A percentile compares a stretch with the other conserved stretches of the same genome.
Evolutionary conservation across 495 filamentous ascomycete genomes (phyloP).

Genomic region (Beverwykella pulmonaria): DNA sequence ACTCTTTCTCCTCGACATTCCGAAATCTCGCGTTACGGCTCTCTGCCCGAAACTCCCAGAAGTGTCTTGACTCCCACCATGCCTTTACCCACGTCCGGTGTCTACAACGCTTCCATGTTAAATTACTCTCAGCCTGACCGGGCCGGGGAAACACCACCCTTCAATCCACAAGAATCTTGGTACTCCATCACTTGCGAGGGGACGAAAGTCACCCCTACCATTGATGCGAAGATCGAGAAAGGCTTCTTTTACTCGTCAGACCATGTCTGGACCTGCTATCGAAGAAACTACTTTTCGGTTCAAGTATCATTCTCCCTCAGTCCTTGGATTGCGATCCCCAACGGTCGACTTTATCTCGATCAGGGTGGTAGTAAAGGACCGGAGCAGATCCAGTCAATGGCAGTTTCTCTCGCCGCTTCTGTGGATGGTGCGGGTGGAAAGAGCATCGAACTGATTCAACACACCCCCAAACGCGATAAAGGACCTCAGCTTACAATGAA

Average conservation of each 20-base stretch:
- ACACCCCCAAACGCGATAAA: slow-evolving; percentile 94
- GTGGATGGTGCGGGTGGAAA: slow-evolving; percentile 79
- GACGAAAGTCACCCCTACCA: slow-evolving; percentile 66
- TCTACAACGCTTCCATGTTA: neutral
- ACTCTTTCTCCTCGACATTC: slow-evolving; percentile 39
- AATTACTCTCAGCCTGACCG: slow-evolving; percentile 18
- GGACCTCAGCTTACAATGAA: slow-evolving; percentile 80
- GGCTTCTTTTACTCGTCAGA: slow-evolving; percentile 87
- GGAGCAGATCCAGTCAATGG: slow-evolving; percentile 65
- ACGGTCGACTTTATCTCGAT: slow-evolving; percentile 34
- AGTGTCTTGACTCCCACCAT: slow-evolving; percentile 39
- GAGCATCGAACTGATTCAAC: slow-evolving; percentile 84
- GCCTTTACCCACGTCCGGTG: slow-evolving; percentile 28
- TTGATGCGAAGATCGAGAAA: slow-evolving; percentile 86
- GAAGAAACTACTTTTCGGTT: slow-evolving; percentile 92
- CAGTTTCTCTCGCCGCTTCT: slow-evolving; percentile 85
- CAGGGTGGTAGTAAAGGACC: slow-evolving; percentile 41
- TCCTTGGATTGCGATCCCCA: slow-evolving; percentile 48
- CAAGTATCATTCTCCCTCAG: slow-evolving; percentile 76
- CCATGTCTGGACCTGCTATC: slow-evolving; percentile 92
- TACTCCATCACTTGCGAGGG: slow-evolving; percentile 60
- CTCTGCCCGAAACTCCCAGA: slow-evolving; percentile 43
- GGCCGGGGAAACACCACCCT: slow-evolving; percentile 40
- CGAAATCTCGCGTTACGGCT: slow-evolving; percentile 36
- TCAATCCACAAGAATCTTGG: slow-evolving; percentile 58